phyloP scores from a whole-genome alignment of 108 stramenopile species.

The Nitzschia inconspicua region DNA sequence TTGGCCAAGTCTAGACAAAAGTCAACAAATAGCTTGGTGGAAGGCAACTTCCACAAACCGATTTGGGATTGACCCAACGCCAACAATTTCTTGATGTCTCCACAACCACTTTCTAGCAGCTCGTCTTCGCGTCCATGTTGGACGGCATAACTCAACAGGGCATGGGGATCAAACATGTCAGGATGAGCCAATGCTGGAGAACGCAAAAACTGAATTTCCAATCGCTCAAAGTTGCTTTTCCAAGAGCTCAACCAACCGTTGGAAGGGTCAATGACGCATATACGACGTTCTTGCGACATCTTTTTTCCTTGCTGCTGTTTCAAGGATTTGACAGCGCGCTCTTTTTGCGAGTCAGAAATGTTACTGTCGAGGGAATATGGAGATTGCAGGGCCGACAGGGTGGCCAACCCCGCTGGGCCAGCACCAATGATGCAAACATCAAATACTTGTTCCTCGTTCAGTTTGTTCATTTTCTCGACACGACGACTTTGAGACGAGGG shows the following conservation, averaged over 20 bases:
- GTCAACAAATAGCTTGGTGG: constrained; percentile 49
- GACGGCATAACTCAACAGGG: constrained; percentile 57
- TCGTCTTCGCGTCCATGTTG: constrained; percentile 46
- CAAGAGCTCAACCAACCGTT: constrained; percentile 45
- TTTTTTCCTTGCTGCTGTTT: neutral
- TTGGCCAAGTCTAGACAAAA: constrained; percentile 52
- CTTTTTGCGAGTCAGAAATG: neutral
- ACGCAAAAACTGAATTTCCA: constrained; percentile 54
- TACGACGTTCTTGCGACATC: neutral
- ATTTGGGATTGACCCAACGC: constrained; percentile 49
- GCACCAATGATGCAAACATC: constrained; percentile 69
- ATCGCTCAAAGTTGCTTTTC: constrained; percentile 44
- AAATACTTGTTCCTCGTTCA: too few relatives aligned
- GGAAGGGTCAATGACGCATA: constrained; percentile 61
- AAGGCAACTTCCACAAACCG: constrained; percentile 70
- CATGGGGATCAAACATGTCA: constrained; percentile 47
- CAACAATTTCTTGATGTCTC: constrained; percentile 29
- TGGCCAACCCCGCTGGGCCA: constrained; percentile 60
- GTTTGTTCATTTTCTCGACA: too few relatives aligned
- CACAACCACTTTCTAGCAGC: constrained; percentile 45
- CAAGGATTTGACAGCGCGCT: neutral
- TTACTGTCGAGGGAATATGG: constrained; percentile 43
- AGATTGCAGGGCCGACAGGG: constrained; percentile 49
- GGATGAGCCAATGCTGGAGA: constrained; percentile 74
- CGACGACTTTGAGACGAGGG: too few relatives aligned